Base-by-base conservation (phyloP, 1,139 yeast genomes). In the Blastobotrys persicus region DNA sequence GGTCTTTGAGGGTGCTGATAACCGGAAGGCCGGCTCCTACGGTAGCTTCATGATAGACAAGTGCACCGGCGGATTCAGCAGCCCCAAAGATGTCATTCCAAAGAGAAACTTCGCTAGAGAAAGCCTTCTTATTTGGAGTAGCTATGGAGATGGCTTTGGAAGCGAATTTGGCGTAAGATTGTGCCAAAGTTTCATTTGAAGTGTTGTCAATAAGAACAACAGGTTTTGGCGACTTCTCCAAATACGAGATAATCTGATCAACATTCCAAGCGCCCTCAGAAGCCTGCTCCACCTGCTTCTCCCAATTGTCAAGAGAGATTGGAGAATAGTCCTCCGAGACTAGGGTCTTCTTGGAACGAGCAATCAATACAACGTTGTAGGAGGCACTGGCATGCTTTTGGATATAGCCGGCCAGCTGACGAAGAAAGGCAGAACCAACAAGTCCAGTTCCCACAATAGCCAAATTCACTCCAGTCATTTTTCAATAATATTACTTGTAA, bases 11-110 rank as follows among this genome's bases (percentile, higher is more conserved):
- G 49, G 97, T 88, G 45, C 89, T 84, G 60, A 92, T 82, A 56
- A 92, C 81, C 54, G 99, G 99, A 66, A 94, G 78, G 49, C 98
- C 99, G 38, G 98, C 98, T 64, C 98, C 98, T 50, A 92, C 98
- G n/a, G 98, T 88, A 46, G 98, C 95, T 75, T 94, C 98, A 65
- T 92, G 98, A 75, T 88, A 91, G 42, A 89, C 95, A 56, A 91
- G 76, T 34, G 95, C 95, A 46, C 85, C 86, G 31, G 73, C 71
- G 43, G 76, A 73, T 37, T 81, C 74, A 20, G 67, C 55, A 6
- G 68, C 65, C 37, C 72, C 67, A 63, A 87, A 88, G 50, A 94
- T 81, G 48, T 79, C 76, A 52, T 86, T 79, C 97, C 98, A 92
- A 13, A 81, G 71, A 16, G 75, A 69, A 56, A 86, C 71, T 48